A percentile compares a stretch with the other conserved stretches of the same genome.
Evolutionary conservation across 2,329 filamentous ascomycete species (phyloP).

Genomic region (Pochonia chlamydosporia): DNA sequence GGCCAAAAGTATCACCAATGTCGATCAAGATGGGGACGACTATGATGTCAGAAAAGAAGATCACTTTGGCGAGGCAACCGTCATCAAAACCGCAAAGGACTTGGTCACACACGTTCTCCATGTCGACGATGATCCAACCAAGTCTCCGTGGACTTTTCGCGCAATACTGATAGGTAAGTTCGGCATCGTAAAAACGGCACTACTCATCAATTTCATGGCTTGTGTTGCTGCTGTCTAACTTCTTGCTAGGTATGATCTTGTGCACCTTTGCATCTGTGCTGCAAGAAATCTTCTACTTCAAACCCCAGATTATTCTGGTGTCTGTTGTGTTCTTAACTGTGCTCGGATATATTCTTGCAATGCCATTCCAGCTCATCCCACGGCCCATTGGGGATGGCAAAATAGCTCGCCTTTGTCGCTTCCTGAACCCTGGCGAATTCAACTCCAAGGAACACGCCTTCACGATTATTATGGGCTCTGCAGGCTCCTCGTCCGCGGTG

Average conservation of each 20-base stretch:
- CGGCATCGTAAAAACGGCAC: not conserved
- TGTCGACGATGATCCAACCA: slow-evolving; percentile 16
- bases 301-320: slow-evolving; percentile 16
- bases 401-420: slow-evolving; percentile 8
- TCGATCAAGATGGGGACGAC: not conserved
- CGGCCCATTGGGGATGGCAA: slow-evolving; percentile 3
- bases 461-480: slow-evolving; percentile 49
- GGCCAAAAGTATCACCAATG: not conserved
- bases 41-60: slow-evolving; percentile 3
- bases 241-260: not conserved
- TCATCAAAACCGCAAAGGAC: slow-evolving; percentile 12
- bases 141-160: slow-evolving; percentile 19
- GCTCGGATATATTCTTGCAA: slow-evolving; percentile 12
- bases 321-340: slow-evolving; percentile 19
- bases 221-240: not conserved
- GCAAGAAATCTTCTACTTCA: slow-evolving; percentile 19
- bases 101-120: slow-evolving; percentile 19
- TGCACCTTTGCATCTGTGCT: slow-evolving; percentile 15
- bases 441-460: slow-evolving; percentile 52
- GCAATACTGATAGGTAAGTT: slow-evolving; percentile 16
- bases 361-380: slow-evolving; percentile 9
- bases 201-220: no score
- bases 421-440: slow-evolving; percentile 45
- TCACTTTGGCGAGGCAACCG: slow-evolving; percentile 1
- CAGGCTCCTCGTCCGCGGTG: slow-evolving; percentile 26